These are phyloP conservation scores for Ogataea degrootiae DNA, from an alignment of 805 yeast species.

Conservation along the genomic window DNA sequence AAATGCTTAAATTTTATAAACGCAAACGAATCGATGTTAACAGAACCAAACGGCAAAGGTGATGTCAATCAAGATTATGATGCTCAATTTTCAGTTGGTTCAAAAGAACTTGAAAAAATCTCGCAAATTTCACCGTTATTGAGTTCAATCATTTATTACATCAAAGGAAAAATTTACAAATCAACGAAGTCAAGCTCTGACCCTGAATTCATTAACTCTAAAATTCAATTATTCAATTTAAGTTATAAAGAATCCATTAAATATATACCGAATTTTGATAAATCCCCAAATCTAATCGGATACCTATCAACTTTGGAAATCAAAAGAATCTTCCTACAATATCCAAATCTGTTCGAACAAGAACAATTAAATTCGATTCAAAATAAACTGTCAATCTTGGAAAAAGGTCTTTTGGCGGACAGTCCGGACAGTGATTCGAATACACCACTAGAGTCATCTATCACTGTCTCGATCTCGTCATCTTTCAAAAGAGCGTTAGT, in stretches of 20 bases:
- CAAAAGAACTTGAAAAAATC: slow-evolving; percentile 5
- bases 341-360: slow-evolving; percentile 6
- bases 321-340: slow-evolving; percentile 3
- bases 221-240: slow-evolving; percentile 15
- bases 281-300: slow-evolving; percentile 3
- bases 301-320: slow-evolving; percentile 8
- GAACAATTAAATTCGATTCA: slow-evolving; percentile 4
- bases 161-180: slow-evolving; percentile 14
- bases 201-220: slow-evolving; percentile 14
- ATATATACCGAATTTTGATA: background rate
- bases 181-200: slow-evolving; percentile 9
- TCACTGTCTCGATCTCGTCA: too few relatives aligned
- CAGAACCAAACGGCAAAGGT: background rate
- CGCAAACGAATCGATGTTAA: background rate
- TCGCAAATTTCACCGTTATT: slow-evolving; percentile 22
- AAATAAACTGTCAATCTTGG: background rate
- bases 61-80: background rate
- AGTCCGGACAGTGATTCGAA: background rate
- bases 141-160: slow-evolving; percentile 21
- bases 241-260: slow-evolving; percentile 14
- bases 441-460: too few relatives aligned
- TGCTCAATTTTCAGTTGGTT: background rate
- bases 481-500: too few relatives aligned
- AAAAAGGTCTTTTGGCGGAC: background rate
- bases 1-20: slow-evolving; percentile 1